Base-by-base conservation (phyloP, 2,329 filamentous ascomycete genomes). In the Lachnellula hyalina region DNA sequence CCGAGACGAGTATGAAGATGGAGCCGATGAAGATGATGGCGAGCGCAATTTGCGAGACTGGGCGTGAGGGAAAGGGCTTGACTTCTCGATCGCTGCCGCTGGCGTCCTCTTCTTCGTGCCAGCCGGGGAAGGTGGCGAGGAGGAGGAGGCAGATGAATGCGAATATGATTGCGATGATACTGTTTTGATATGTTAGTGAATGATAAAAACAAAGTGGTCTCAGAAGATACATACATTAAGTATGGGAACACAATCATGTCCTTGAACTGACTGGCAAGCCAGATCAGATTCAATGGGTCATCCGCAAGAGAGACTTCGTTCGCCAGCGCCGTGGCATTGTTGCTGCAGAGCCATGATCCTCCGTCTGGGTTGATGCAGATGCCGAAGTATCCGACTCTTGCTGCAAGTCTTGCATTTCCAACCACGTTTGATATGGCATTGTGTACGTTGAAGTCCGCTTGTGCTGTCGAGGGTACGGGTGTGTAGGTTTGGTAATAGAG, bases 201-300 rank as follows among this genome's bases (percentile, higher is more conserved):
- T 44, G 34, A 23, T 9, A n/a, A 34, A 11, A 15, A 17, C 47
- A 23, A 23, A n/a, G 45, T 21, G 8, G 28, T 32, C 28, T 12
- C 12, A 63, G 12, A 17, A 14, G 15, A 17, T 15, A 77, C 89
- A 77, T 73, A 94, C 88, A 99, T 86, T 19, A 99, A 77, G 69
- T 97, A 99, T 9, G 94, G 94, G 71, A 99, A 99, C 45, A 99
- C 93, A 70, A 99, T 94, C 74, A 92, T 93, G 72, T 97, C 91
- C 73, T 97, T 97, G 77, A 99, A 99, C 63, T 96, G 96, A 65
- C 87, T 86, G 23, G 94, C 93, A 53, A 99, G 83, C 94, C 93
- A 99, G 66, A 99, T 92, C 67, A 99, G 77, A 72, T 99, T 99
- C 68, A 99, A 78, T 40, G 94, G 94, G 74, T 99, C 94, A 73